Conservation (phyloP, 2,329 filamentous ascomycete species). For the Hypomyces rosellus region DNA sequence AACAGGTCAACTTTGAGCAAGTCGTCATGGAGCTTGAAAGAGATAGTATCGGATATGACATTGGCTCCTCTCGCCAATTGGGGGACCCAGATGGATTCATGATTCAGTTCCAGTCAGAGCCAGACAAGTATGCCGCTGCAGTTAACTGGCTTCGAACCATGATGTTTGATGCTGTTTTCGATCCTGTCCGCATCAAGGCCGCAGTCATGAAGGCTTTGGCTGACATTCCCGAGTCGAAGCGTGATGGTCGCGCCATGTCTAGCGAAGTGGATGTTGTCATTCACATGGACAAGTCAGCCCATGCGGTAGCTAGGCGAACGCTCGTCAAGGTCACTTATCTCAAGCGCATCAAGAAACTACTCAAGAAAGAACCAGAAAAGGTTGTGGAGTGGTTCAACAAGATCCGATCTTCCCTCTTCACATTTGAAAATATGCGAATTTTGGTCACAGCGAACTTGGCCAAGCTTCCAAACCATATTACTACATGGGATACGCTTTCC, state of each 20-base stretch:
- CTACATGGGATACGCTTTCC: conserved; percentile 62
- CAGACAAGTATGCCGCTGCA: conserved; percentile 75
- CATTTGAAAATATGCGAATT: conserved; percentile 77
- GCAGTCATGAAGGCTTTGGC: conserved; percentile 74
- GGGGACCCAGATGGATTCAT: conserved; percentile 77
- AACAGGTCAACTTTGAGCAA: conserved; percentile 79
- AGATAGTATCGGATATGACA: conserved; percentile 79
- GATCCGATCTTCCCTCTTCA: conserved; percentile 69
- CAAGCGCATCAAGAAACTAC: conserved; percentile 73
- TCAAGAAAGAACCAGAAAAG: conserved; percentile 67
- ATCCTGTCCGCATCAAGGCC: conserved; percentile 58
- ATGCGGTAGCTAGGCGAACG: conserved; percentile 70
- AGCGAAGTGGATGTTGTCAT: conserved; percentile 67
- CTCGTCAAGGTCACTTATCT: conserved; percentile 85
- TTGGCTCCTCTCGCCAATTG: conserved; percentile 61
- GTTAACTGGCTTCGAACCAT: conserved; percentile 81
- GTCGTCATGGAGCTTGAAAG: conserved; percentile 86
- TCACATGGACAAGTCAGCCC: conserved; percentile 70
- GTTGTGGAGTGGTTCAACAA: conserved; percentile 74
- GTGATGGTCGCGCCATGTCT: conserved; percentile 67
- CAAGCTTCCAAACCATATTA: conserved; percentile 68
- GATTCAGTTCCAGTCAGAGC: conserved; percentile 79
- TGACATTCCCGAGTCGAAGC: conserved; percentile 87
- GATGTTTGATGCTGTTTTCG: conserved; percentile 85
- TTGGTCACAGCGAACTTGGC: conserved; percentile 75